Conservation (phyloP, 1,284 basidiomycete genomes). For the Phlebopus sp. region DNA sequence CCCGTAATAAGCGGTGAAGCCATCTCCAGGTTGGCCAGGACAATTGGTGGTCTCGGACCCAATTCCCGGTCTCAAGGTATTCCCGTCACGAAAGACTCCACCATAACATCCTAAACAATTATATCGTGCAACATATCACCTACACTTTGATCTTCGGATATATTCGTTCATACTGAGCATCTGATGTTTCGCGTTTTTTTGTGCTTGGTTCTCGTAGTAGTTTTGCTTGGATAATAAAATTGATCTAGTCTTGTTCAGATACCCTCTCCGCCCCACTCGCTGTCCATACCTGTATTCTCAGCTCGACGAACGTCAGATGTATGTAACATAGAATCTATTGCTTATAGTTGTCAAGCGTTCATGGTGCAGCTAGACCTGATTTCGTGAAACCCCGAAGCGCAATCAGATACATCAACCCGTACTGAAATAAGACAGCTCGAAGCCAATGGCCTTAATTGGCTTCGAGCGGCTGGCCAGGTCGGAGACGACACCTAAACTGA, state of each 20-base stretch:
- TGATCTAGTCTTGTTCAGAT: constrained; percentile 19
- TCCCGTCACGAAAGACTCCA: constrained; percentile 27
- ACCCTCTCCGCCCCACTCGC: constrained; percentile 20
- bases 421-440: constrained; percentile 92
- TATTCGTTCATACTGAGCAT: constrained; percentile 6
- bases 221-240: constrained; percentile 21
- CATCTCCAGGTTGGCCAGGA: constrained; percentile 57
- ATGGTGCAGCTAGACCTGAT: too few species aligned
- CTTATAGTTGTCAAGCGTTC: constrained; percentile 7
- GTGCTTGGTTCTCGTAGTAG: constrained; percentile 4
- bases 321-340: constrained; percentile 22
- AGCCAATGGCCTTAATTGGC: constrained; percentile 83
- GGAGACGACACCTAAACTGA: constrained; percentile 86
- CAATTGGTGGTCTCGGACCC: constrained; percentile 45
- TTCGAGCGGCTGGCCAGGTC: constrained; percentile 81
- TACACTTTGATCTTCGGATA: constrained; percentile 11
- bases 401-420: constrained; percentile 44
- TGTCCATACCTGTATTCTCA: constrained; percentile 23
- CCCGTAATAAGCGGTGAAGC: constrained; percentile 69
- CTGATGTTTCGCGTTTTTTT: constrained; percentile 1
- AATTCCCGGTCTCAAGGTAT: constrained; percentile 27
- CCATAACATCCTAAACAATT: constrained; percentile 21
- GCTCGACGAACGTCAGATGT: constrained; percentile 13
- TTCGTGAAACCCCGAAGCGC: too few species aligned
- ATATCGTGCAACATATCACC: not conserved